Evolutionary conservation across 805 yeast genomes (phyloP).

Genomic region (Metschnikowia shivogae): DNA sequence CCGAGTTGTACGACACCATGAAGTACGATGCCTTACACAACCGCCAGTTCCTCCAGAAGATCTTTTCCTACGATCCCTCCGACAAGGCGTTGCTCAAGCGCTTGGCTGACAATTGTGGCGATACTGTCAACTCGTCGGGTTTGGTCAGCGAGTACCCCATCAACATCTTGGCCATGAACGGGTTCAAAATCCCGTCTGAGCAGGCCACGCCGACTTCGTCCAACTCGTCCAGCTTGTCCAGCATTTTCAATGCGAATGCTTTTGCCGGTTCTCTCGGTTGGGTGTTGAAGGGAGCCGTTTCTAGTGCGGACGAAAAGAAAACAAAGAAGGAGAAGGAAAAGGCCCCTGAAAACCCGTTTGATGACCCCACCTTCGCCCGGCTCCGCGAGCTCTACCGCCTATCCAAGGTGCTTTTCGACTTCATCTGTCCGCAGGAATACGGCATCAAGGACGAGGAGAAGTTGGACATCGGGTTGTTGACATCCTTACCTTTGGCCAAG

Average conservation of each 20-base stretch:
- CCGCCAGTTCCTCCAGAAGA: constrained; percentile 77
- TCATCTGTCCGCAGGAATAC: constrained; percentile 97
- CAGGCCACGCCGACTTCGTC: constrained; percentile 17
- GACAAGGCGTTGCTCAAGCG: constrained; percentile 32
- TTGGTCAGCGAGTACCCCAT: constrained; percentile 71
- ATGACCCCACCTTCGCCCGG: constrained; percentile 72
- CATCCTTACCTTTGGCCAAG: constrained; percentile 89
- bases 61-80: constrained; percentile 62
- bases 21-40: constrained; percentile 97
- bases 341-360: constrained; percentile 49
- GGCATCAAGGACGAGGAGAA: constrained; percentile 96
- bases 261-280: constrained; percentile 71
- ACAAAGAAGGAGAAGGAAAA: constrained; percentile 12
- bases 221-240: constrained; percentile 21
- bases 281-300: constrained; percentile 50
- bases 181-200: constrained; percentile 57
- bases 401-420: constrained; percentile 91
- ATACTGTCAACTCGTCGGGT: constrained; percentile 44
- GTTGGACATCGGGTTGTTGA: constrained; percentile 89
- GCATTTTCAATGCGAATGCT: constrained; percentile 20
- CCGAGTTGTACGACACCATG: constrained; percentile 97
- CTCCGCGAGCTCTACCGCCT: constrained; percentile 84
- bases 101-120: constrained; percentile 41
- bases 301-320: constrained; percentile 14
- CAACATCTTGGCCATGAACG: constrained; percentile 70